Evolutionary conservation across 1,284 basidiomycete species (phyloP), one percentile per base, ranked within the genome.

Genomic region (Takashimella tepidaria): DNA sequence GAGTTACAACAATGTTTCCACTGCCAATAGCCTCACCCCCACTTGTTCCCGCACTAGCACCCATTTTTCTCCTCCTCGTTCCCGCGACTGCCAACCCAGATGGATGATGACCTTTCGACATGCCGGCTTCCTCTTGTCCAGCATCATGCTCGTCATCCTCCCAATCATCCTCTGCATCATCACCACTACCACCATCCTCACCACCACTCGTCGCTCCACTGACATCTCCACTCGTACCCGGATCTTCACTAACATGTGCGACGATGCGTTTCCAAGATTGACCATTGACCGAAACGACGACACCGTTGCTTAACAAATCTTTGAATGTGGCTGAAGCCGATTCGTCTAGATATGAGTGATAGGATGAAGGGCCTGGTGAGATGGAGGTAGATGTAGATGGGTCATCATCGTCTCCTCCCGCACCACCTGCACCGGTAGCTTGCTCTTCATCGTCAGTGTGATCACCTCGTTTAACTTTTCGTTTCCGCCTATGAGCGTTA

Each of bases 191-290:
- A 8, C 21, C 48, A 25, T 54, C 49, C 19, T 37, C 23, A 22
- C 42, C 31, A 22, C 42, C 31, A 16, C 31, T 37, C 16, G 31
- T 37, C 23, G 26, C 3, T 5, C 24, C 45, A 12, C 45, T 46
- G 5, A 19, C 45, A 5, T 52, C 56, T 21, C 66, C 63, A 4
- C 64, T 68, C 16, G 57, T 64, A n/a, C n/a, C n/a, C 13, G 69
- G 68, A 25, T 68, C 67, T 54, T 74, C 74, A 47, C 62, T 67
- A 12, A 75, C 72, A 53, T 76, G 73, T 10, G 74, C 74, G 3
- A 74, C 73, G 31, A 76, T 73, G 40, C 72, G 61, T 21, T 67
- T 69, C 71, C 73, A 76, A 3, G 70, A 69, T 50, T 69, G 68
- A 8, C 74, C 74, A 53, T 76, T 74, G 16, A 76, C 66, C 0